A percentile compares a stretch with the other conserved stretches of the same genome.
These are phyloP conservation scores for Solanum hybrid DNA, from an alignment of 305 asterid species.

Conservation along the genomic window DNA sequence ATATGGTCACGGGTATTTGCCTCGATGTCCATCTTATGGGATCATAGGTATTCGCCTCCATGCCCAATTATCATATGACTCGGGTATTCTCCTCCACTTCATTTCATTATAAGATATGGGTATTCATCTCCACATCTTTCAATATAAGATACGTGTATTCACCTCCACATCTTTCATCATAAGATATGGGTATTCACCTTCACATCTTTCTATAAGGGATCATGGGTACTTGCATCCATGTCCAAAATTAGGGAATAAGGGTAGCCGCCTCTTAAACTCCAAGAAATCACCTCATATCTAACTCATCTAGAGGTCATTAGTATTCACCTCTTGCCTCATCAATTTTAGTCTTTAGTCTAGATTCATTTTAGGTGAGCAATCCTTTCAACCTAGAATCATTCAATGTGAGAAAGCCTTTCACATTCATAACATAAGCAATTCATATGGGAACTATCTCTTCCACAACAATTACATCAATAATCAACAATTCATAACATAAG, in stretches of 20 bases:
- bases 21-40: too few species aligned
- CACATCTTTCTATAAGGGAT: not conserved
- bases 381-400: not conserved
- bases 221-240: not conserved
- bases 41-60: too few species aligned
- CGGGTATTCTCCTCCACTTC: too few species aligned
- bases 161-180: too few species aligned
- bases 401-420: not conserved
- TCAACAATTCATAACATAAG: not conserved
- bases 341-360: not conserved
- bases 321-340: not conserved
- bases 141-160: too few species aligned
- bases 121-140: too few species aligned
- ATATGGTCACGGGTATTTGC: too few species aligned
- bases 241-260: not conserved
- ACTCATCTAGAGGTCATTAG: not conserved
- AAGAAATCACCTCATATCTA: not conserved
- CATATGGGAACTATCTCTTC: not conserved
- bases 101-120: too few species aligned
- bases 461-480: not conserved
- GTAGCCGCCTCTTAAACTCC: not conserved
- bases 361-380: not conserved
- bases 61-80: too few species aligned
- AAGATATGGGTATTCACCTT: not conserved
- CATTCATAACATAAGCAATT: not conserved